Evolutionary conservation across 2,329 filamentous ascomycete genomes (phyloP), one percentile per base, ranked within the genome.

Genomic region (Intubia oerlemansii): DNA sequence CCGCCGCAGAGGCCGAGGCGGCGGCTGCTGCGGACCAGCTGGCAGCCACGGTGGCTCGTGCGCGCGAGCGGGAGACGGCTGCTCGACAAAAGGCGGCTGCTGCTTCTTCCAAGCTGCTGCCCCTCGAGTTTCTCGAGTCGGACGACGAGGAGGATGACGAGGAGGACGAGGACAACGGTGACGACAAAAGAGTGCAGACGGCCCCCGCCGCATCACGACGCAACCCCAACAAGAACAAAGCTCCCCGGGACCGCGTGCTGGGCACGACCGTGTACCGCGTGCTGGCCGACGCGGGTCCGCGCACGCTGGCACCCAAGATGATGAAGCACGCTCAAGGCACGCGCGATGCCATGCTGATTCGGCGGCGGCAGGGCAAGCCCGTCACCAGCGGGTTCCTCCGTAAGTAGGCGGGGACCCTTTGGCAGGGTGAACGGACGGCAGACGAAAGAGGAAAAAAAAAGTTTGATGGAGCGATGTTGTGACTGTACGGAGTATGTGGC

Each of bases 191-290:
- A 10, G 19, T 5, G 15, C 15, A 29, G 13, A 17, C n/a, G n/a
- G n/a, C n/a, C n/a, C n/a, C n/a, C n/a, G n/a, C n/a, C n/a, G n/a
- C n/a, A n/a, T n/a, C n/a, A n/a, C n/a, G n/a, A n/a, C n/a, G n/a
- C n/a, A n/a, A n/a, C n/a, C n/a, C n/a, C n/a, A n/a, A n/a, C n/a
- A 10, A 4, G 11, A 24, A 21, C 46, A 32, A 30, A 20, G 29
- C 46, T 32, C 54, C 55, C 7, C 46, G 44, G 25, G 64, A 69
- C 39, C 47, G 54, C 39, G 46, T 49, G 28, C 44, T 65, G n/a
- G 63, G 62, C 3, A 48, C 53, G 10, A 68, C 64, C 3, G 53
- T 62, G 29, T 69, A 62, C 40, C 49, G 64, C 13, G 56, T 57
- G 17, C 37, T 66, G 35, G 46, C 48, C 5, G 49, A 49, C 30